Evolutionary conservation across 2,329 filamentous ascomycete species (phyloP), one percentile per base, ranked within the genome.

Genomic region (Trichophyton benhamiae): DNA sequence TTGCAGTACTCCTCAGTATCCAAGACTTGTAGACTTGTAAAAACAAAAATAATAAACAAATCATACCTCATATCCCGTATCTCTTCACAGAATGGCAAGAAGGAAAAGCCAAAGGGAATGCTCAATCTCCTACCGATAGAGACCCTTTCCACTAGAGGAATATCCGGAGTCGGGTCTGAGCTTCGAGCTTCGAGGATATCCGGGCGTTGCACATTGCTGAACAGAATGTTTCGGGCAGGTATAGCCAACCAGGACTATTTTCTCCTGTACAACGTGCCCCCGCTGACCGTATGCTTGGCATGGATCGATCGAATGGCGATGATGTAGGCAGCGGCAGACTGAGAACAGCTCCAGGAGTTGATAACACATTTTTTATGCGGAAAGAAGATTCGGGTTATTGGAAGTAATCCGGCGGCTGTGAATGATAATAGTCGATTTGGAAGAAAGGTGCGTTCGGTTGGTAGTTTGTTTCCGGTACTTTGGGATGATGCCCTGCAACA

Each of bases 311-410:
- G 88, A 85, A 73, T 96, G 91, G 70, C 87, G 82, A 79, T 92
- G 89, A 79, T 96, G 95, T 68, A 92, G 81, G 76, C 91, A 96
- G 65, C 85, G 83, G 80, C 91, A 96, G 61, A 87, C 88, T 61
- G 90, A 86, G 79, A 91, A 96, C 63, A 89, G 82, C 75, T 96
- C 91, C 68, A 92, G 79, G 64, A 96, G 77, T 76, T 91, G 88
- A 71, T 89, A 91, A 71, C 91, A 96, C 91, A 96, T n/a, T 95
- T 33, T 36, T 55, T 20, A 64, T 44, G 41, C 41, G 41, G 66
- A 79, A 72, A 70, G 7, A 58, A 17, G 27, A 1, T 33, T 36
- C 25, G 49, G 36, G 5, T 33, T 6, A n/a, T n/a, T 9, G 33
- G 22, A 44, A 36, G 33, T 36, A 13, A 36, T 36, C 3, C 33